These are phyloP conservation scores for Paracamarosporium sp. DNA, from an alignment of 2,329 filamentous ascomycete genomes.

Conservation along the genomic window DNA sequence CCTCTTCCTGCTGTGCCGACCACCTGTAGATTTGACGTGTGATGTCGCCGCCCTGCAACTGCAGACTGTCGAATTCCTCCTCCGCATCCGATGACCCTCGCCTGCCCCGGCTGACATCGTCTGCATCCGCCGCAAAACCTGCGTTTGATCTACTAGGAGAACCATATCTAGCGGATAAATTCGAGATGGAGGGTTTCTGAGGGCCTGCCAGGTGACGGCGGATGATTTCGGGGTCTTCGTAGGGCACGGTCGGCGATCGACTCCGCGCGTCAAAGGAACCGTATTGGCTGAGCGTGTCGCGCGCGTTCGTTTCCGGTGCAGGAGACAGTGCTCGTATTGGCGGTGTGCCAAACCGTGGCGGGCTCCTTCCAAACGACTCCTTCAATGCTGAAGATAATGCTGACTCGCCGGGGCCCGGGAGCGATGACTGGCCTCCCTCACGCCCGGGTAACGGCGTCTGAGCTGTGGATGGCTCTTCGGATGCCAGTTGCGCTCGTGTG, in stretches of 20 bases:
- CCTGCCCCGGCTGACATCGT: conserved; percentile 48
- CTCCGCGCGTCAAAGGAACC: conserved; percentile 80
- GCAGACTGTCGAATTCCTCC: conserved; percentile 92
- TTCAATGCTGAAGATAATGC: conserved; percentile 88
- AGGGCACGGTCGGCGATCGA: conserved; percentile 64
- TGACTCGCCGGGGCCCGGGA: conserved; percentile 81
- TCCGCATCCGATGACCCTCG: conserved; percentile 49
- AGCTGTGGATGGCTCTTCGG: conserved; percentile 42
- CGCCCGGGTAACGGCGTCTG: conserved; percentile 71
- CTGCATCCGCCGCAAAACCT: conserved; percentile 30
- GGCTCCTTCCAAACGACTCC: conserved; percentile 72
- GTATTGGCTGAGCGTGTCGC: conserved; percentile 73
- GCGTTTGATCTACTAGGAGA: conserved; percentile 44
- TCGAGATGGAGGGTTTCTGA: conserved; percentile 49
- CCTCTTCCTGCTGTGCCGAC: conserved; percentile 84
- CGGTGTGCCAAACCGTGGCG: conserved; percentile 70
- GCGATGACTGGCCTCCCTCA: conserved; percentile 61
- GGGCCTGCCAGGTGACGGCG: conserved; percentile 85
- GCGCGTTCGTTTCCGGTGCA: conserved; percentile 51
- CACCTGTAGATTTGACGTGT: conserved; percentile 96
- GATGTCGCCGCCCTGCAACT: conserved; percentile 91
- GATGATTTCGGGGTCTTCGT: conserved; percentile 90
- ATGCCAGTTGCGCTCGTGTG: conserved; percentile 54
- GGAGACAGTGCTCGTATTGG: conserved; percentile 66
- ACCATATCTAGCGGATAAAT: conserved; percentile 41